Evolutionary conservation across 148 eudicot species (phyloP).

Genomic region (Chenopodium quinoa): DNA sequence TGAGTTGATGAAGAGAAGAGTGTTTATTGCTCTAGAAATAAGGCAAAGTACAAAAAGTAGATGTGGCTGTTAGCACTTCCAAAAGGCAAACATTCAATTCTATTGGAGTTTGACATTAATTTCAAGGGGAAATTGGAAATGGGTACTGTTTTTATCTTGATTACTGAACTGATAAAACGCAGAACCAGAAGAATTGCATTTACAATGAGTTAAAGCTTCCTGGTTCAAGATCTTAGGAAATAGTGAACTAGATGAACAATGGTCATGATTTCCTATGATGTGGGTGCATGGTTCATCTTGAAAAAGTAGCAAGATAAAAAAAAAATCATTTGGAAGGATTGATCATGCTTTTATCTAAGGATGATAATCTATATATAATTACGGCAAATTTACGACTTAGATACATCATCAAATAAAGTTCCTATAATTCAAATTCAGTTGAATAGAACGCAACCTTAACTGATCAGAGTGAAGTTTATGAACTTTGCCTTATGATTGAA

Average conservation of each 20-base stretch:
- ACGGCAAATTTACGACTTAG: neutral
- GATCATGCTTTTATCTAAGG: too few species aligned
- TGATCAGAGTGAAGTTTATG: too few species aligned
- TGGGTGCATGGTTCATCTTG: neutral
- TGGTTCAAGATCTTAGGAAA: slow-evolving; percentile 10
- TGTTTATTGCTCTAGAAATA: slow-evolving; percentile 15
- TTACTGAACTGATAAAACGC: slow-evolving; percentile 4
- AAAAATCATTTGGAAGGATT: neutral
- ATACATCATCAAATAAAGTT: too few species aligned
- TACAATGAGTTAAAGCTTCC: neutral
- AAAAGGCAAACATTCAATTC: slow-evolving; percentile 27
- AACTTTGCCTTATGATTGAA: too few species aligned
- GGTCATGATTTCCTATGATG: neutral
- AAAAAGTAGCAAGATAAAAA: neutral
- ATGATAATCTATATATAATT: too few species aligned
- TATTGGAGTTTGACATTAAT: slow-evolving; percentile 6
- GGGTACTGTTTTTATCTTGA: neutral
- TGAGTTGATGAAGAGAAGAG: neutral
- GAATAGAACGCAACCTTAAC: too few species aligned
- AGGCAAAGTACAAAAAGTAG: slow-evolving; percentile 29
- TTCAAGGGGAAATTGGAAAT: neutral
- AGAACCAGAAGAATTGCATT: neutral
- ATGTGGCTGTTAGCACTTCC: slow-evolving; percentile 26
- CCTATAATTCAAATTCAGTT: too few species aligned
- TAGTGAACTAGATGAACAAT: neutral